Evolutionary conservation across 768 basidiomycete genomes (phyloP), one percentile per base, ranked within the genome.

Genomic region (Collybia sp.): DNA sequence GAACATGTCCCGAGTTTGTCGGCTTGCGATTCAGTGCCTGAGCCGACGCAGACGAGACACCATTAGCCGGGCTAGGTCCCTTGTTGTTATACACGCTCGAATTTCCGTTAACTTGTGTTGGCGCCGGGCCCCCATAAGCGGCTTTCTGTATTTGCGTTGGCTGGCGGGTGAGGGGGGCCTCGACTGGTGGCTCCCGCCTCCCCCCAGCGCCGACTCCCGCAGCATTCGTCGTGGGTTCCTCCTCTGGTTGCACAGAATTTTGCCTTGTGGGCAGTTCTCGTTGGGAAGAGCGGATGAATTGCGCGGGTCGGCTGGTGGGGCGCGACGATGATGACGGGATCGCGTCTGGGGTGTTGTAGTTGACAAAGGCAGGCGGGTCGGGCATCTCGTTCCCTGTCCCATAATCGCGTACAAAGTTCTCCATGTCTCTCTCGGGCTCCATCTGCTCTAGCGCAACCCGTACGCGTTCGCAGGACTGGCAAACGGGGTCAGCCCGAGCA

Each of bases 361-460:
- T 88, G 62, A 94, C 80, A 64, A 93, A 96, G 13, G 76, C 62
- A 13, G 92, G 93, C 6, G 92, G 80, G 52, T 96, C 92, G 0
- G 93, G 91, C 40, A 98, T 93, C 48, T 79, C 71, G 50, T 77
- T 81, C 32, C 93, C 95, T 2, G 93, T 97, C 3, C 91, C 91
- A 58, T 91, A 92, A 50, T 86, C 80, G 30, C 80, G 79, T 10
- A 97, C 92, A 55, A 98, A 97, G 58, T 78, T 79, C 51, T 92
- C 84, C 74, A 94, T 83, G 55, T 98, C 96, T 42, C 77, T 82
- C 30, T 86, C 86, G 0, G 90, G 80, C 53, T 97, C 93, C 64
- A 94, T 77, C 49, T 86, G 83, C 61, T 99, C 95, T 31, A 98
- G 75, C 4, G 89, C 77, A 34, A 93, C 72, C 30, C 95, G 80